Evolutionary conservation across 78 protist genomes (phyloP).

Genomic region (Trichosphaerium sp.): DNA sequence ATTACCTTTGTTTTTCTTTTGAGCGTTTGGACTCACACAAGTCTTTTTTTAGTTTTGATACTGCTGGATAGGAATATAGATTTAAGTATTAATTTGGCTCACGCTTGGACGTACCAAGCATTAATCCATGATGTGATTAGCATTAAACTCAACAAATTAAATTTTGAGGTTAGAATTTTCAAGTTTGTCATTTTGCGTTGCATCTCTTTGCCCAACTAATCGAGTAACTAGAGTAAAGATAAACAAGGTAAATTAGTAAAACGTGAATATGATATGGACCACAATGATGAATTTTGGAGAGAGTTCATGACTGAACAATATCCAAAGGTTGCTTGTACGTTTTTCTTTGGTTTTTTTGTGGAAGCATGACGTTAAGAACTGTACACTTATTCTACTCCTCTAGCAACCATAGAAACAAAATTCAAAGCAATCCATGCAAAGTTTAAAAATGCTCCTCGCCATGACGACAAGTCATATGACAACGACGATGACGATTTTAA

Average conservation of each 20-base stretch:
- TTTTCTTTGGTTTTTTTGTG: background rate
- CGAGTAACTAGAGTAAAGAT: background rate
- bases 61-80: slow-evolving; percentile 64
- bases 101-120: slow-evolving; percentile 78
- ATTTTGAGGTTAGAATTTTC: background rate
- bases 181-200: background rate
- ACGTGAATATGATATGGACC: slow-evolving; percentile 49
- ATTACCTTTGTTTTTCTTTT: background rate
- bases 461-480: background rate
- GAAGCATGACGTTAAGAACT: background rate
- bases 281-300: slow-evolving; percentile 63
- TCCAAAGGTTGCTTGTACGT: slow-evolving; percentile 55
- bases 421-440: background rate
- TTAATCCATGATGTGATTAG: slow-evolving; percentile 64
- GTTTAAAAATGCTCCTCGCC: background rate
- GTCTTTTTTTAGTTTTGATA: slow-evolving; percentile 44
- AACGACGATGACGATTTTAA: background rate
- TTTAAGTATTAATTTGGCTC: slow-evolving; percentile 63
- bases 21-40: background rate
- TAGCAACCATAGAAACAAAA: slow-evolving; percentile 20
- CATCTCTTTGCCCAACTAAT: background rate
- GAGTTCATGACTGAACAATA: slow-evolving; percentile 43
- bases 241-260: background rate
- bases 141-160: slow-evolving; percentile 50
- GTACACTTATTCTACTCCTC: background rate